These are phyloP conservation scores for Colletotrichum sp. DNA, from an alignment of 2,329 filamentous ascomycete genomes.

Conservation along the genomic window DNA sequence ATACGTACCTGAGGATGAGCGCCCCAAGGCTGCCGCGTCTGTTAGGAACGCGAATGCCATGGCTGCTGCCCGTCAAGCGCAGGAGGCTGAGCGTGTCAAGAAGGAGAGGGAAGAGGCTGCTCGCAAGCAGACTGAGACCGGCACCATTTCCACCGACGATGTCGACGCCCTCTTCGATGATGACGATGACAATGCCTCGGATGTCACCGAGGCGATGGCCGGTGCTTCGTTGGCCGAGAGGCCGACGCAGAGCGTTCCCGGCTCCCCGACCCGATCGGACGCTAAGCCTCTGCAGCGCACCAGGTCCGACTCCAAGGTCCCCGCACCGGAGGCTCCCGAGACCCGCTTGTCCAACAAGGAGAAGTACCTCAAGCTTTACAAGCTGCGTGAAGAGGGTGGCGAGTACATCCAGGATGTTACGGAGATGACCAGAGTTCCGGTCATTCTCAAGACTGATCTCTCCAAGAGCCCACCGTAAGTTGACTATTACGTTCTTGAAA, in stretches of 20 bases:
- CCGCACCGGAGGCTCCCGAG: conserved; percentile 76
- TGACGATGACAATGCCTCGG: conserved; percentile 85
- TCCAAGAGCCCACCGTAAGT: conserved; percentile 99
- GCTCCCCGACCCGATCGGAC: conserved; percentile 80
- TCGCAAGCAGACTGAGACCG: conserved; percentile 92
- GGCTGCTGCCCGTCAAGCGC: conserved; percentile 79
- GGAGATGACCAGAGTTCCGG: conserved; percentile 97
- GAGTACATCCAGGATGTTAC: conserved; percentile 98
- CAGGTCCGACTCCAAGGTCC: conserved; percentile 92
- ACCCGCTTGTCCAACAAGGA: conserved; percentile 89
- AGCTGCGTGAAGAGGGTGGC: conserved; percentile 87
- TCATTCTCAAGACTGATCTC: conserved; percentile 97
- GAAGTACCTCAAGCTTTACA: conserved; percentile 92
- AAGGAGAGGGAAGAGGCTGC: conserved; percentile 91
- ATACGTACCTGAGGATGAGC: conserved; percentile 96
- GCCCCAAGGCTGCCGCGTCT: conserved; percentile 80
- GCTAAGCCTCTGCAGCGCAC: conserved; percentile 80
- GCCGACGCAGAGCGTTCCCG: conserved; percentile 93
- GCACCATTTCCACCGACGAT: conserved; percentile 91
- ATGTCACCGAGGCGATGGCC: conserved; percentile 88
- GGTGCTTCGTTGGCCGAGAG: conserved; percentile 89
- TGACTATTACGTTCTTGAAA: not conserved
- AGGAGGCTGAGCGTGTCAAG: conserved; percentile 79
- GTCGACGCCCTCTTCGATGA: conserved; percentile 96
- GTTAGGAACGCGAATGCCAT: conserved; percentile 77